Conservation (phyloP, 768 basidiomycete species). For the Trametopsis cervina region DNA sequence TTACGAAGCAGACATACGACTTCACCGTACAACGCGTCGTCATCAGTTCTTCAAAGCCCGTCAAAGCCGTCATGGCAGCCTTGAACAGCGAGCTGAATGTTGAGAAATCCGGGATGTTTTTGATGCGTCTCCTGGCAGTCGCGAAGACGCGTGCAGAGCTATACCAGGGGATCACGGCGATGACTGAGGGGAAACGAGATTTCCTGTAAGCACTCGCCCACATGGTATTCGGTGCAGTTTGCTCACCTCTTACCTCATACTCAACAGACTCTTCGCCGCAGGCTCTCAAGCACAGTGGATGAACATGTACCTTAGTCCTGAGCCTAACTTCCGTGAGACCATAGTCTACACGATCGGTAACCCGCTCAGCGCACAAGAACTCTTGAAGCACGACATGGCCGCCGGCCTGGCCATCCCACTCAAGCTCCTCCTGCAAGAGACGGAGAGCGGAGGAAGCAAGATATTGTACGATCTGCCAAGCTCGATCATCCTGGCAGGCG, state of each 20-base stretch:
- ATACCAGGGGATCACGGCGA: neutral
- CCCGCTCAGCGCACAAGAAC: conserved; percentile 39
- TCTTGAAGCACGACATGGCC: conserved; percentile 36
- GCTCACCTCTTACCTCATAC: neutral
- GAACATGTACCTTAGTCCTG: neutral
- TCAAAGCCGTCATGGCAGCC: conserved; percentile 1
- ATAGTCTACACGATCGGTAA: conserved; percentile 44
- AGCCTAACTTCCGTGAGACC: conserved; percentile 11
- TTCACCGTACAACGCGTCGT: conserved; percentile 8
- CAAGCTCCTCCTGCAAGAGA: conserved; percentile 36
- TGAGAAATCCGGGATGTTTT: neutral
- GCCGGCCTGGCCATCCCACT: conserved; percentile 40
- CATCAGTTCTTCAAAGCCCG: conserved; percentile 9
- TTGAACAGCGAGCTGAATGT: conserved; percentile 6
- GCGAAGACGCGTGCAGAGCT: conserved; percentile 6
- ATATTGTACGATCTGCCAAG: conserved; percentile 43
- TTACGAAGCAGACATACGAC: conserved; percentile 1
- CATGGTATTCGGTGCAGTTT: conserved; percentile 5
- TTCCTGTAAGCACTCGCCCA: conserved; percentile 5
- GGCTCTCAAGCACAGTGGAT: conserved; percentile 7
- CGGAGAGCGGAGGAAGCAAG: conserved; percentile 32
- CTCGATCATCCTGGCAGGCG: conserved; percentile 25
- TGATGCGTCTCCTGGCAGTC: neutral
- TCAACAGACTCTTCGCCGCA: conserved; percentile 5
- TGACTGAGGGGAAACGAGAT: conserved; percentile 11